Base-by-base conservation (phyloP, 2,329 filamentous ascomycete genomes). In the Aspergillus sp. region DNA sequence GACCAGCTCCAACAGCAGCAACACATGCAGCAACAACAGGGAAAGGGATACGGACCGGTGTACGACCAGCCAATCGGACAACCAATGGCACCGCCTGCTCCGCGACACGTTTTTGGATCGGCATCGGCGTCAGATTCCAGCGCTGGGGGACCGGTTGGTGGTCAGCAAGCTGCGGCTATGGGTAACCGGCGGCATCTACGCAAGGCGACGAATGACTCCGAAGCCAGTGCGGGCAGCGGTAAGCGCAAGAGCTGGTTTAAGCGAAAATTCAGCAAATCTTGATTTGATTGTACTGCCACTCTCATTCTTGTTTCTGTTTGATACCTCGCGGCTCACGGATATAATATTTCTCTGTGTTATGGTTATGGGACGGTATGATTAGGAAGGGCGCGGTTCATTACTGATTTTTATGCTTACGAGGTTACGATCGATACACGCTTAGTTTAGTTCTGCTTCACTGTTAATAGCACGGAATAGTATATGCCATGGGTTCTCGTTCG, bases 161-260 rank as follows among this genome's bases (percentile, higher is more conserved):
- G 65, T 57, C 45, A 41, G 25, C 43, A 54, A 23, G 45, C 53
- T 15, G 51, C 53, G 17, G 60, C 49, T 9, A 49, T 53, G 15
- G 49, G 60, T 43, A 50, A 44, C 7, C 52, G 47, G 22, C 54
- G 56, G 44, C 44, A 48, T 48, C 49, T 62, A 41, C 58, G 57
- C 48, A 62, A 62, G 48, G 33, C 53, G 17, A 48, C 53, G 42
- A 57, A 59, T 41, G 44, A 50, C 12, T 53, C 55, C 33, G 45
- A 58, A 27, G 42, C 49, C 39, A 51, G 51, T 47, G 44, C 56
- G 20, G 43, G 48, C 39, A 51, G 50, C 46, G 85, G 90, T 51
- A 95, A 95, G 77, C 79, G 87, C 55, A 90, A 90, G 78, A 93
- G 90, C 65, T 95, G 90, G 89, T 84, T 97, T 60, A 82, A 86